Percentiles rank a stretch among this genome's conserved stretches.
Conservation (phyloP, 2,329 filamentous ascomycete species). For the Fulvia fulva region DNA sequence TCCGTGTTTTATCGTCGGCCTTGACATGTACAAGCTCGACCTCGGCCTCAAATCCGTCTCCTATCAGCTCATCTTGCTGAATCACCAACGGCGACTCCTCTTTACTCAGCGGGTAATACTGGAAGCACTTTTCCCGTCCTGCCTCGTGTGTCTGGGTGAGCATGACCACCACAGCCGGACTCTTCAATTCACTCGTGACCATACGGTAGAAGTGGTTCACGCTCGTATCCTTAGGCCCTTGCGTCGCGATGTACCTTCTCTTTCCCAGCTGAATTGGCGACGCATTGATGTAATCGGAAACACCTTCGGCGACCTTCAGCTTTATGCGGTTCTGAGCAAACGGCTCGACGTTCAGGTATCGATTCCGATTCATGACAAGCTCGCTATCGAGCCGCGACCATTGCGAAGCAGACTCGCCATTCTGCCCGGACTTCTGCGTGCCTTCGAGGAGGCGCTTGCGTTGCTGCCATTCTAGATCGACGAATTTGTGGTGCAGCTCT, state of each 20-base stretch:
- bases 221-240: conserved; percentile 74
- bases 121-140: conserved; percentile 76
- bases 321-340: conserved; percentile 83
- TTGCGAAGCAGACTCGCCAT: conserved; percentile 46
- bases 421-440: conserved; percentile 29
- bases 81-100: conserved; percentile 29
- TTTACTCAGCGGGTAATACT: conserved; percentile 61
- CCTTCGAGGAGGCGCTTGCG: conserved; percentile 50
- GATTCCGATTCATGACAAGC: conserved; percentile 63
- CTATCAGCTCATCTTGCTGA: conserved; percentile 20
- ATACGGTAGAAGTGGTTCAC: conserved; percentile 90
- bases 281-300: conserved; percentile 53
- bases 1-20: conserved; percentile 56
- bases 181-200: conserved; percentile 62
- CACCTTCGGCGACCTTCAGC: conserved; percentile 68
- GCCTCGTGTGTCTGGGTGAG: conserved; percentile 83
- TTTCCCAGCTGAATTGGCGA: conserved; percentile 44
- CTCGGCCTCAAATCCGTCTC: conserved; percentile 58
- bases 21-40: conserved; percentile 58
- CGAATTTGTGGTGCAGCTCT: conserved; percentile 60
- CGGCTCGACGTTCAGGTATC: conserved; percentile 85
- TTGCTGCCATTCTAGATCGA: conserved; percentile 59
- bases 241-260: conserved; percentile 77
- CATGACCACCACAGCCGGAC: conserved; percentile 79
- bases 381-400: conserved; percentile 58